Evolutionary conservation across 768 basidiomycete genomes (phyloP).

Genomic region (Leccinum obscurum): DNA sequence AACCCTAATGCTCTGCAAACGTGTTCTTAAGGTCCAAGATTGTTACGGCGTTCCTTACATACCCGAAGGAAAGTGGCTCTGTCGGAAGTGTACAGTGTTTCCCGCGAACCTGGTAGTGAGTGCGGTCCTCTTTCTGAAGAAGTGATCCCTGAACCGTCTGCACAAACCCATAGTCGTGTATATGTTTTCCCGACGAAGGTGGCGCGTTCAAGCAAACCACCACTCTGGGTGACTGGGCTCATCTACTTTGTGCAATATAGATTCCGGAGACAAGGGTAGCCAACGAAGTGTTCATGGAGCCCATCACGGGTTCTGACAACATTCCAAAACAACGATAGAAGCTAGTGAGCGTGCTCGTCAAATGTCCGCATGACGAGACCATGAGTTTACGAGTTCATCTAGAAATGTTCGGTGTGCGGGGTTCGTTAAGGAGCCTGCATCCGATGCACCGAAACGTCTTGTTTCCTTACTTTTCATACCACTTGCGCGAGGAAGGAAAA

Average conservation of each 20-base stretch:
- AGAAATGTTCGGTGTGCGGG: conserved; percentile 68
- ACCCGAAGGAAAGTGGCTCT: conserved; percentile 97
- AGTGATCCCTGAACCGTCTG: neutral
- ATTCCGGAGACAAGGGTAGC: conserved; percentile 91
- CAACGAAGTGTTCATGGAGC: conserved; percentile 98
- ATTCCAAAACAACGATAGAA: conserved; percentile 94
- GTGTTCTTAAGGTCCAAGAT: conserved; percentile 50
- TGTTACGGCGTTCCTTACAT: conserved; percentile 79
- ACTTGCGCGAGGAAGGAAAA: conserved; percentile 92
- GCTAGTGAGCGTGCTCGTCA: conserved; percentile 58
- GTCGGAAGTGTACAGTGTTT: conserved; percentile 96
- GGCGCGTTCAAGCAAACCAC: conserved; percentile 97
- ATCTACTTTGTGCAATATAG: conserved; percentile 96
- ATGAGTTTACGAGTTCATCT: conserved; percentile 10
- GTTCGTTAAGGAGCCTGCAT: conserved; percentile 82
- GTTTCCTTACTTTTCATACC: conserved; percentile 91
- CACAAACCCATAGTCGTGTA: conserved; percentile 63
- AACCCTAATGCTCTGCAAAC: neutral
- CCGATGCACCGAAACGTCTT: conserved; percentile 88
- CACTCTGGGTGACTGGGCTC: conserved; percentile 88
- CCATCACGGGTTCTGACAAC: conserved; percentile 84
- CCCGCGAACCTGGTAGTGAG: conserved; percentile 94
- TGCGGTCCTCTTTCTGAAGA: conserved; percentile 6
- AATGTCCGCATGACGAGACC: neutral
- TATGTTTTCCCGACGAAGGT: conserved; percentile 95